phyloP scores from a whole-genome alignment of 169 alveolate species.

The Plasmodium vivax region DNA sequence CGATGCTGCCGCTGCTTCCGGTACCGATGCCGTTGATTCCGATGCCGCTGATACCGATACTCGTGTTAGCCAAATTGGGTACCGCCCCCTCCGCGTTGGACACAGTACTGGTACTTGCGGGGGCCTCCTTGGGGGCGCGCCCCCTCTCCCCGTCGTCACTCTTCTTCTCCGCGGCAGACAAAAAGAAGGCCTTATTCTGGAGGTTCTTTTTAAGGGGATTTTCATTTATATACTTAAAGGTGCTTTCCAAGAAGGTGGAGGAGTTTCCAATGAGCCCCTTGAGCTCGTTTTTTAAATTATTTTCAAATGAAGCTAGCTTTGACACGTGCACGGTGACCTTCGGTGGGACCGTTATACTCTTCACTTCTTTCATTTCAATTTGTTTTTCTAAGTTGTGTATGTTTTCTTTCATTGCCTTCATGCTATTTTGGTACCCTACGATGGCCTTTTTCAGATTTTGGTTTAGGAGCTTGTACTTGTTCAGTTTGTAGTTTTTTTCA shows the following conservation, averaged over 20 bases:
- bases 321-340: slow-evolving; percentile 39
- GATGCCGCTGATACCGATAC: too few relatives aligned
- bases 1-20: too few relatives aligned
- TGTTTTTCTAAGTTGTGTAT: slow-evolving; percentile 71
- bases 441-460: slow-evolving; percentile 14
- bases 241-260: slow-evolving; percentile 68
- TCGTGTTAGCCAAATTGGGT: background rate
- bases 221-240: slow-evolving; percentile 75
- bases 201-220: slow-evolving; percentile 63
- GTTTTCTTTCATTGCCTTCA: slow-evolving; percentile 55
- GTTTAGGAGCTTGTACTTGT: slow-evolving; percentile 26
- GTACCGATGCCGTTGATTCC: too few relatives aligned
- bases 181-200: slow-evolving; percentile 56
- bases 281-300: slow-evolving; percentile 63
- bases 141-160: background rate
- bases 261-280: slow-evolving; percentile 72
- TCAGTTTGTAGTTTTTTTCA: slow-evolving; percentile 65
- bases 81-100: background rate
- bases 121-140: background rate
- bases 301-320: slow-evolving; percentile 58
- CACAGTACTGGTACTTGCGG: background rate
- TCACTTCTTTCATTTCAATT: slow-evolving; percentile 31
- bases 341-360: slow-evolving; percentile 56
- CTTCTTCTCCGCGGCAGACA: slow-evolving; percentile 32
- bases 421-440: slow-evolving; percentile 13